Percentiles rank a stretch among this genome's conserved stretches.
Conservation (phyloP, 164 flowering plant species). For the Vitis riparia region DNA sequence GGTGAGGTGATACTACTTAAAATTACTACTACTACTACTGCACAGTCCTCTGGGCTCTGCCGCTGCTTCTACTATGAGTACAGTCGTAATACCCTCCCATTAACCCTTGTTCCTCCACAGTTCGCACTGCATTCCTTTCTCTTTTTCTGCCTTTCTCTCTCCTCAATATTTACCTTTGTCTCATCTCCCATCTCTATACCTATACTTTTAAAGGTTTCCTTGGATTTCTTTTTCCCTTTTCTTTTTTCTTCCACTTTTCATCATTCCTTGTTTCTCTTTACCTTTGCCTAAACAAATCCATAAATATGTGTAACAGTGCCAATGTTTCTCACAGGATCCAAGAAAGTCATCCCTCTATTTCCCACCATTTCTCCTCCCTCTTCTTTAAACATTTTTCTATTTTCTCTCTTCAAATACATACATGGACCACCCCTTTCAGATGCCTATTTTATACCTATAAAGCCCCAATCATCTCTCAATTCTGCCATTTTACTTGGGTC, state of each 20-base stretch:
- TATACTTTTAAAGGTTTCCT: constrained; percentile 21
- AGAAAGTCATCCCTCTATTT: constrained; percentile 41
- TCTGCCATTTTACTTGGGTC: no score
- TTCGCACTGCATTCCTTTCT: no score
- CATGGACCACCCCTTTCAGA: no score
- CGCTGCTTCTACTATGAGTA: no score
- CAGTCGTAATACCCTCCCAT: no score
- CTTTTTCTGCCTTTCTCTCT: no score
- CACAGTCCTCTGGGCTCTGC: no score
- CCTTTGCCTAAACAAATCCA: constrained; percentile 25
- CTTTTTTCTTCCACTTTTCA: constrained; percentile 35
- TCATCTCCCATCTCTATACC: constrained; percentile 1
- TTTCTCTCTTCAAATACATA: background rate
- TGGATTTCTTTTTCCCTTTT: constrained; percentile 28
- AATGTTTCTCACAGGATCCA: constrained; percentile 47
- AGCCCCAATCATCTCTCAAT: no score
- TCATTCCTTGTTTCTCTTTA: constrained; percentile 46
- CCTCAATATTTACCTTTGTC: constrained; percentile 22
- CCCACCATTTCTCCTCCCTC: constrained; percentile 22
- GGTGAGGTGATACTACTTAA: no score
- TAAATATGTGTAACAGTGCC: constrained; percentile 9
- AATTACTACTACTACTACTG: no score
- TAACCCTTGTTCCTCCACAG: no score
- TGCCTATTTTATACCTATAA: no score
- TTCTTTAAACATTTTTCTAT: background rate